A percentile compares a stretch with the other conserved stretches of the same genome.
Conservation (phyloP, 2,329 filamentous ascomycete genomes). For the Xylariaceae sp. region DNA sequence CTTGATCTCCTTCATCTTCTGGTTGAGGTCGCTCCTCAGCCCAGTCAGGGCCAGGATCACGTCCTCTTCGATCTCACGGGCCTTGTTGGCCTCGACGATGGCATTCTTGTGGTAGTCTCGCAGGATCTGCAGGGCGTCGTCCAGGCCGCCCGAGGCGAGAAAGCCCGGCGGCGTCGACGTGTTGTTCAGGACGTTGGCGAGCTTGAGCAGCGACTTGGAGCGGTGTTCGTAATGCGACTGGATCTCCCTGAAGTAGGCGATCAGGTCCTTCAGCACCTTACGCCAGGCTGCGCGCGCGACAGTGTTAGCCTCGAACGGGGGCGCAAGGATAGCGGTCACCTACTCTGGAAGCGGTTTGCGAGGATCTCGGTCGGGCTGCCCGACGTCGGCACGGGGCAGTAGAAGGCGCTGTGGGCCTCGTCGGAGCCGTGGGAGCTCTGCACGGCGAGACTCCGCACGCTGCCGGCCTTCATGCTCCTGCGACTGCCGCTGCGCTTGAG, state of each 20-base stretch:
- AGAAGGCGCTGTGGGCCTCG: constrained; percentile 76
- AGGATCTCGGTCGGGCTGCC: constrained; percentile 84
- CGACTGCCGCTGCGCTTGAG: constrained; percentile 74
- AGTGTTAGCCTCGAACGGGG: constrained; percentile 3
- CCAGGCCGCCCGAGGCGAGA: constrained; percentile 72
- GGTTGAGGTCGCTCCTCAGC: constrained; percentile 77
- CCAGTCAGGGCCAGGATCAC: constrained; percentile 83
- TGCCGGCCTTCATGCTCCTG: constrained; percentile 75
- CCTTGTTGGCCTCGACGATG: constrained; percentile 76
- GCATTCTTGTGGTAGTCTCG: constrained; percentile 76
- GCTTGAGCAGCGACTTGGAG: constrained; percentile 72
- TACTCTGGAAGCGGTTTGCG: constrained; percentile 82
- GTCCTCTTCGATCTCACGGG: constrained; percentile 82
- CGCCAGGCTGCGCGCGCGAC: constrained; percentile 63
- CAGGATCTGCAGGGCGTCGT: constrained; percentile 76
- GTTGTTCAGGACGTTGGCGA: constrained; percentile 79
- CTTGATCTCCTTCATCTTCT: constrained; percentile 99
- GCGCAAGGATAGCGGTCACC: constrained; percentile 18
- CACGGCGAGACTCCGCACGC: constrained; percentile 71
- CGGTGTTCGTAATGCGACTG: constrained; percentile 82
- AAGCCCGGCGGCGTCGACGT: constrained; percentile 68
- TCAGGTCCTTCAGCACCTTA: constrained; percentile 89
- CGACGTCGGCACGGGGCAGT: constrained; percentile 79
- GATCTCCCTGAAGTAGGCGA: constrained; percentile 88
- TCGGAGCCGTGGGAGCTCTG: constrained; percentile 62